A percentile compares a stretch with the other conserved stretches of the same genome.
These are phyloP conservation scores for Stentor roeselii DNA, from an alignment of 73 alveolate genomes.

Conservation along the genomic window DNA sequence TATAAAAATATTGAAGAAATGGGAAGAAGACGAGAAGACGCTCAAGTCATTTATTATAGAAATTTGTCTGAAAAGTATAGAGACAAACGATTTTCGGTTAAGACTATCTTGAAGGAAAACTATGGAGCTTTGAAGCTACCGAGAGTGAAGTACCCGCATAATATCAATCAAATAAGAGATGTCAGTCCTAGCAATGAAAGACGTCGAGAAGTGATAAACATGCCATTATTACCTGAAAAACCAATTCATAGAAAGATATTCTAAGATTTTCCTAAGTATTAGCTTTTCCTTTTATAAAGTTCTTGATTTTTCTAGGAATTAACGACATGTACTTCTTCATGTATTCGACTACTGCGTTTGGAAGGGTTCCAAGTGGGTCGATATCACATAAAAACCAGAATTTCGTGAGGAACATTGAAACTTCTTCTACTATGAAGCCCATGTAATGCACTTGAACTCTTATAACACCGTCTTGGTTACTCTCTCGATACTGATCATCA, in stretches of 20 bases:
- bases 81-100: neutral
- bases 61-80: neutral
- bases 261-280: neutral
- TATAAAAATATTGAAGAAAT: neutral
- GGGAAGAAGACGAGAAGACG: neutral
- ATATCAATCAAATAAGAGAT: neutral
- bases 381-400: too few relatives aligned
- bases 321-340: too few relatives aligned
- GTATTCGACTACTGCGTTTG: too few relatives aligned
- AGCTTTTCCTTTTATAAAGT: too few relatives aligned
- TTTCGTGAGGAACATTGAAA: too few relatives aligned
- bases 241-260: neutral
- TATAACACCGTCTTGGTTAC: too few relatives aligned
- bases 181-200: neutral
- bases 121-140: neutral
- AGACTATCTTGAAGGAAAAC: neutral
- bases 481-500: too few relatives aligned
- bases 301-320: too few relatives aligned
- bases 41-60: neutral
- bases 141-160: neutral
- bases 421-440: too few relatives aligned
- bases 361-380: too few relatives aligned
- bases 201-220: neutral
- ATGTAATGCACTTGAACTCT: too few relatives aligned
- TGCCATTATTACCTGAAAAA: neutral